Evolutionary conservation across 2,329 filamentous ascomycete species (phyloP).

Genomic region (Penicillium digitatum): DNA sequence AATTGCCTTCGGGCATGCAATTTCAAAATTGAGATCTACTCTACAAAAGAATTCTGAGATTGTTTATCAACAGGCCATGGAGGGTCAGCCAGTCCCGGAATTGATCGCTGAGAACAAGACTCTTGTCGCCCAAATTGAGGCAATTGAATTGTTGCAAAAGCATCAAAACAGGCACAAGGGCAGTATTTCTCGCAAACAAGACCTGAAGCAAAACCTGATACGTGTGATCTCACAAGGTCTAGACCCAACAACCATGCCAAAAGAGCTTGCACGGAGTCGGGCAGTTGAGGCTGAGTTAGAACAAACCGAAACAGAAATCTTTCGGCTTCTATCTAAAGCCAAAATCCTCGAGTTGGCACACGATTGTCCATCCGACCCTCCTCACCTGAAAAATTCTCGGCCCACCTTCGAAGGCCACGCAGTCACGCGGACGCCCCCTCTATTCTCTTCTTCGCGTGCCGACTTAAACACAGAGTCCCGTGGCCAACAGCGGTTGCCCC

Average conservation of each 20-base stretch:
- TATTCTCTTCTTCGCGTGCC: neutral
- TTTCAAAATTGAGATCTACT: conserved; percentile 30
- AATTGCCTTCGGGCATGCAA: conserved; percentile 24
- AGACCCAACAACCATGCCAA: conserved; percentile 29
- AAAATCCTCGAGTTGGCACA: conserved; percentile 24
- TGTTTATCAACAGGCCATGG: conserved; percentile 38
- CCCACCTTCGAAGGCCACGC: neutral
- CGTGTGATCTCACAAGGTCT: conserved; percentile 34
- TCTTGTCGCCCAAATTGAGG: conserved; percentile 37
- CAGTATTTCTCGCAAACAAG: conserved; percentile 31
- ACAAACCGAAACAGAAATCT: conserved; percentile 35
- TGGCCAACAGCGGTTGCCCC: conserved; percentile 1
- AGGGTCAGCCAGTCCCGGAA: conserved; percentile 33
- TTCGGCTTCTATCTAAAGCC: conserved; percentile 30
- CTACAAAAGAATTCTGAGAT: conserved; percentile 36
- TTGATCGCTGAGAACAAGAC: conserved; percentile 35
- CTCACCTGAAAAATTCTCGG: neutral
- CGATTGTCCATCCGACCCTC: neutral
- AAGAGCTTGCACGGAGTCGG: conserved; percentile 35
- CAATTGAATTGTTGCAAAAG: conserved; percentile 34
- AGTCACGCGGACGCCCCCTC: neutral
- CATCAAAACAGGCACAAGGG: conserved; percentile 27
- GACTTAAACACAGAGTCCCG: neutral
- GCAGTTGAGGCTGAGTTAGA: conserved; percentile 32
- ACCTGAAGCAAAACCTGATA: conserved; percentile 37